Conservation (phyloP, 2,329 filamentous ascomycete species). For the Massarina eburnea region DNA sequence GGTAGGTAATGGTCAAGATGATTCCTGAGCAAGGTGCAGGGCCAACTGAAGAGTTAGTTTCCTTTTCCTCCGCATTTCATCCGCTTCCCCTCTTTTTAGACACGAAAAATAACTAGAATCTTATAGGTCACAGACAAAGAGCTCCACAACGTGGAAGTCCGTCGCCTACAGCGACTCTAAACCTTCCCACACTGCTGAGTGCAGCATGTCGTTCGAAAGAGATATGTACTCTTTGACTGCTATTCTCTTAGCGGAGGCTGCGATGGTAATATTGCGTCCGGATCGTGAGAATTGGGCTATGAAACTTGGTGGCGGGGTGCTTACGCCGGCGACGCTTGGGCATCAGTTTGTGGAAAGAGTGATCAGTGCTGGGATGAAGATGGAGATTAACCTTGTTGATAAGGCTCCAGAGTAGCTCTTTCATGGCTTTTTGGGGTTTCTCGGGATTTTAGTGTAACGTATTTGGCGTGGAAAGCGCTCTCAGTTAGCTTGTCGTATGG, state of each 20-base stretch:
- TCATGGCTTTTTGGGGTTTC: too few relatives aligned
- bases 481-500: too few relatives aligned
- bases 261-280: constrained; percentile 6
- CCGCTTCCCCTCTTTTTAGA: neutral
- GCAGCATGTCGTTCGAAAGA: constrained; percentile 1
- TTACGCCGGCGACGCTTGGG: constrained; percentile 70
- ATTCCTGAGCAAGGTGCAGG: constrained; percentile 16
- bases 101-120: neutral
- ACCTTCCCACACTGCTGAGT: neutral
- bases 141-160: constrained; percentile 2
- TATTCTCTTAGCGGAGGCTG: constrained; percentile 1
- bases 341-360: constrained; percentile 61
- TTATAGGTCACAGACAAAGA: neutral
- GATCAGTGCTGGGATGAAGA: neutral
- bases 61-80: too few relatives aligned
- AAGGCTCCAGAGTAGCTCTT: too few relatives aligned
- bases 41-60: constrained; percentile 45
- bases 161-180: neutral
- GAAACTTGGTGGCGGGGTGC: constrained; percentile 63
- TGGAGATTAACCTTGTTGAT: neutral
- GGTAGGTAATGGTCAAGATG: constrained; percentile 8
- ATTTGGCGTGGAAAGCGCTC: too few relatives aligned
- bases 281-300: constrained; percentile 32
- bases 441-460: too few relatives aligned
- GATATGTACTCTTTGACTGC: constrained; percentile 8